These are phyloP conservation scores for Calocybe gangraenosa DNA, from an alignment of 768 basidiomycete species.

Conservation along the genomic window DNA sequence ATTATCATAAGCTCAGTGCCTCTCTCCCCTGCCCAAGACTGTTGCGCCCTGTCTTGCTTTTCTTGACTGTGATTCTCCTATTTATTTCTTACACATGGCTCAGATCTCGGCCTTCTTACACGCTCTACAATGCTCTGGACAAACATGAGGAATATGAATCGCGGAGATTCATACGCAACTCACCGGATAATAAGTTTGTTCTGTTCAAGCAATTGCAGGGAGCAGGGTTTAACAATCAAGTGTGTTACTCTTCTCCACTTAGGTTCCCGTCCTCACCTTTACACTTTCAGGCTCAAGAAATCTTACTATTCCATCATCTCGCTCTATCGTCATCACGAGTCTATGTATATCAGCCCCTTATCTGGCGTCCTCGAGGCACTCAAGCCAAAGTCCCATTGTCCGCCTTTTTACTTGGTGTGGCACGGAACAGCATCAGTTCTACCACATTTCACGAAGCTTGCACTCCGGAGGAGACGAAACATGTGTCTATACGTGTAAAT, in stretches of 20 bases:
- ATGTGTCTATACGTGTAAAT: constrained; percentile 26
- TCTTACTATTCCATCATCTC: constrained; percentile 41
- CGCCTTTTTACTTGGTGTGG: constrained; percentile 37
- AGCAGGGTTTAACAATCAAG: constrained; percentile 49
- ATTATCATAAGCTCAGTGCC: constrained; percentile 7
- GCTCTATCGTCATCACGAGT: constrained; percentile 33
- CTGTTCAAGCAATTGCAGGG: constrained; percentile 42
- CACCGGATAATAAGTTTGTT: constrained; percentile 32
- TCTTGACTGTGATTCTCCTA: constrained; percentile 9
- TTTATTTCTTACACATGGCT: constrained; percentile 29
- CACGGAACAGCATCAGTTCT: constrained; percentile 31
- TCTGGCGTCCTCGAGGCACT: constrained; percentile 41
- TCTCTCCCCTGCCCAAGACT: constrained; percentile 16
- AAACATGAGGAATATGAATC: constrained; percentile 27
- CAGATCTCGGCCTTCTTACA: constrained; percentile 32
- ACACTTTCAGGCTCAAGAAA: constrained; percentile 36
- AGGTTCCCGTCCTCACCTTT: neutral
- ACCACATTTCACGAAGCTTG: constrained; percentile 37
- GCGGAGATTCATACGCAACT: constrained; percentile 21
- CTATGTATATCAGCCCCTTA: constrained; percentile 42
- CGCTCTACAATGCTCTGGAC: constrained; percentile 30
- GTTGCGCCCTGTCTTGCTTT: constrained; percentile 9
- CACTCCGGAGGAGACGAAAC: constrained; percentile 30
- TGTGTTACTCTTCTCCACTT: constrained; percentile 13
- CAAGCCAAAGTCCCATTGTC: constrained; percentile 37